Evolutionary conservation across 495 filamentous ascomycete genomes (phyloP), one percentile per base, ranked within the genome.

Genomic region (Annulohypoxylon bovei): DNA sequence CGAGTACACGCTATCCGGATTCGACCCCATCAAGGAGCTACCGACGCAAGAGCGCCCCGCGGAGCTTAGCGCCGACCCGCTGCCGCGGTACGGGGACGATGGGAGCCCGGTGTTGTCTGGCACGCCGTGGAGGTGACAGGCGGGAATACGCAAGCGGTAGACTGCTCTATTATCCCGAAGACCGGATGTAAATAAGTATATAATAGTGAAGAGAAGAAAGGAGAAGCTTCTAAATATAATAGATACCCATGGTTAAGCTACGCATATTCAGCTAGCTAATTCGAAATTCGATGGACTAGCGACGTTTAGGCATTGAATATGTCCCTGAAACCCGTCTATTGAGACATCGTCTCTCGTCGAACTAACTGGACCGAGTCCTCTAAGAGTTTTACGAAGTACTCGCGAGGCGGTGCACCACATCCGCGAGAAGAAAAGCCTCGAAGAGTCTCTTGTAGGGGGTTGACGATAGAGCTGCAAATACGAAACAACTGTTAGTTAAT

Each of bases 41-140:
- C 50, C 56, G n/a, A 59, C 64, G 39, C 39, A 66, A 6, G 71
- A 74, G 62, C 58, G 16, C 12, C 71, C 74, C 1, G 62, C 16
- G 18, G 75, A 76, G 53, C 67, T 75, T 0, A 68, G 67, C 57
- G 72, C 72, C 18, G 64, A 70, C 5, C 42, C 70, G 6, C 6
- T 44, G 7, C 32, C 42, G 37, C 44, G 30, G 0, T n/a, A 46
- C 22, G 9, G 5, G 25, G 37, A 39, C 6, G 57, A 71, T 28
- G 47, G 35, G 6, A 71, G 39, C 40, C 55, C 47, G 22, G 32
- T 57, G 14, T 50, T 65, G 30, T 16, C 61, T 27, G 14, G 20
- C 4, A n/a, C 56, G n/a, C 4, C 32, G 18, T 57, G 55, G 67
- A 40, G 12, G 28, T 70, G 40, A 70, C 11, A 16, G 1, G 14